Base-by-base conservation (phyloP, 139 green algal genomes). In the Astrephomene gubernaculifera region DNA sequence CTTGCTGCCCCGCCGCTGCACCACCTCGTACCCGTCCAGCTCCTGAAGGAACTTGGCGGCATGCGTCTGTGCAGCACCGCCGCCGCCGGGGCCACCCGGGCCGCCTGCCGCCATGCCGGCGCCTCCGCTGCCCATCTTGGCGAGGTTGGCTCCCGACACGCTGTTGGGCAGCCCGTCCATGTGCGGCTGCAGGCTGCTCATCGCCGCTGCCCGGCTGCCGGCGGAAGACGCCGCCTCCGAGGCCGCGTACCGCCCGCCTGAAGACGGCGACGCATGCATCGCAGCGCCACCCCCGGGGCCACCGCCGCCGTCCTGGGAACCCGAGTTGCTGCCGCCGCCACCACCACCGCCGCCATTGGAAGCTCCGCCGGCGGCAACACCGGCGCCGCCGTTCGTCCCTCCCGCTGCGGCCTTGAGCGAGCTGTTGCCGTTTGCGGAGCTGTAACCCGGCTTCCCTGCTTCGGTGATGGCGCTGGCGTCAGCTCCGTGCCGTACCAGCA, bases 11-110 rank as follows among this genome's bases (percentile, higher is more conserved):
- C 78, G 78, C 33, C 78, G 78, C 63, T 84, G 78, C 41, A 54
- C 43, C 78, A 84, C n/a, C 27, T 84, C 78, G 25, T 84, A 84
- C 63, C 36, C 78, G 41, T 84, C 78, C 78, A 84, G 78, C 60
- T 84, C 78, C 38, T 84, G 78, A 31, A 84, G 60, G 31, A 84
- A 74, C 78, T 84, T 84, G 63, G 61, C 31, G 21, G 78, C 39
- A 29, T 84, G 41, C 41, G 4, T 83, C 76, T n/a, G n/a, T n/a
- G n/a, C n/a, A 83, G 21, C 9, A 69, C 25, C 0, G 52, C 35
- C 6, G 21, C 73, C 12, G 52, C n/a, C 8, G 33, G 27, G 1
- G 53, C n/a, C n/a, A n/a, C n/a, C n/a, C n/a, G n/a, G n/a, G n/a
- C n/a, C n/a, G n/a, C n/a, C n/a, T n/a, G n/a, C n/a, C n/a, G n/a